Percentiles rank a stretch among this genome's conserved stretches.
Evolutionary conservation across 257 asterid genomes (phyloP).

Genomic region (Forsythia viridissima): DNA sequence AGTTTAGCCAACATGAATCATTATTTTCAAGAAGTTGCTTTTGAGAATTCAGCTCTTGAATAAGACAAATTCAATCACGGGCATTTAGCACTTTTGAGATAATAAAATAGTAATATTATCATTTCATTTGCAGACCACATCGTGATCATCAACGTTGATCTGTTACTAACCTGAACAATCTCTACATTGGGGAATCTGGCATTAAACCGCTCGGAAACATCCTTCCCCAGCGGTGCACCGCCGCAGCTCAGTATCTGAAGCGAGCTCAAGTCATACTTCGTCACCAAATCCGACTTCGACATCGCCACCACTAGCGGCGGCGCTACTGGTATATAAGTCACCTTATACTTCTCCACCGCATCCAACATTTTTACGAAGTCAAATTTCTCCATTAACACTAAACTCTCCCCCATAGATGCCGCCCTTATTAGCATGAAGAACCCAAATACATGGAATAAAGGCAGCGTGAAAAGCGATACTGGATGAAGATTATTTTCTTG

Average conservation of each 20-base stretch:
- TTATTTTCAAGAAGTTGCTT: not conserved
- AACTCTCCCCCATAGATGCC: conserved; percentile 63
- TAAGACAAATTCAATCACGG: not conserved
- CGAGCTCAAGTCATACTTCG: conserved; percentile 66
- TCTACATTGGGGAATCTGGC: conserved; percentile 59
- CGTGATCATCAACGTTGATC: not conserved
- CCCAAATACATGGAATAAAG: conserved; percentile 88
- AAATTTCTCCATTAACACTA: conserved; percentile 59
- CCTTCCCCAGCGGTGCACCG: conserved; percentile 95
- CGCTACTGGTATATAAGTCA: conserved; percentile 70
- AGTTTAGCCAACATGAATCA: not conserved
- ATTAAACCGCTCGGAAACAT: conserved; percentile 57
- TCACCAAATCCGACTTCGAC: conserved; percentile 73
- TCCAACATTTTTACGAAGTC: conserved; percentile 74
- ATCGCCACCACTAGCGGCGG: conserved; percentile 91
- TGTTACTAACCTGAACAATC: conserved; percentile 56
- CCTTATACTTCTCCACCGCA: conserved; percentile 65
- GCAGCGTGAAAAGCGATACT: conserved; percentile 60
- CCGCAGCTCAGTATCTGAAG: conserved; percentile 66
- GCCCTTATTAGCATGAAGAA: conserved; percentile 72
- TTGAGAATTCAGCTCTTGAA: not conserved
- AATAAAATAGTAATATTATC: not conserved
- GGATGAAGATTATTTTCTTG: conserved; percentile 8
- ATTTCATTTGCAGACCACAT: not conserved
- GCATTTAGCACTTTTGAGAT: not conserved